Evolutionary conservation across 768 basidiomycete genomes (phyloP).

Genomic region (Russula sp.): DNA sequence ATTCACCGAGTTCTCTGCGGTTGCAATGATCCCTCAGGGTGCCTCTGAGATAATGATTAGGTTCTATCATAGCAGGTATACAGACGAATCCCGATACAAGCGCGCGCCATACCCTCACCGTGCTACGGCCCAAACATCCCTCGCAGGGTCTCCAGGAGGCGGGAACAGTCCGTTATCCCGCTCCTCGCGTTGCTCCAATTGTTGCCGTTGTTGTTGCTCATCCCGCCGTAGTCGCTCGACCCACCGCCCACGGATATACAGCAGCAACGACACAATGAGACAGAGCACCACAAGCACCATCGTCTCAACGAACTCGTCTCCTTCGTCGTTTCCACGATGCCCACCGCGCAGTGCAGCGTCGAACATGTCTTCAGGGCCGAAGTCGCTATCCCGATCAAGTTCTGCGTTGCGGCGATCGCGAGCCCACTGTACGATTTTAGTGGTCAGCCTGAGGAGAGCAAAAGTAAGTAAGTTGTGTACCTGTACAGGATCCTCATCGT

Average conservation of each 20-base stretch:
- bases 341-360: constrained; percentile 57
- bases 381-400: constrained; percentile 64
- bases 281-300: constrained; percentile 70
- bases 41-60: background rate
- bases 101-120: constrained; percentile 13
- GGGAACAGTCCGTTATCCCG: constrained; percentile 24
- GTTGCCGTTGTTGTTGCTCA: constrained; percentile 38
- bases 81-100: constrained; percentile 1
- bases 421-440: constrained; percentile 52
- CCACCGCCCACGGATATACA: constrained; percentile 75
- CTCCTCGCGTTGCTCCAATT: constrained; percentile 32
- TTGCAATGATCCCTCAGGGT: background rate
- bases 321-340: constrained; percentile 53
- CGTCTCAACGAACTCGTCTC: constrained; percentile 73
- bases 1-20: background rate
- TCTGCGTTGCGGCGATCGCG: constrained; percentile 65
- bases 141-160: constrained; percentile 26
- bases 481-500: constrained; percentile 70
- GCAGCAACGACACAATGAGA: constrained; percentile 60
- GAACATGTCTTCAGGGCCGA: constrained; percentile 78
- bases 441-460: background rate
- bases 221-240: constrained; percentile 65
- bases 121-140: constrained; percentile 25
- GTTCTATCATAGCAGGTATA: background rate
- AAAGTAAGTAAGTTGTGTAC: constrained; percentile 28